phyloP scores from a whole-genome alignment of 768 basidiomycete species.

The Pisolithus sp. region DNA sequence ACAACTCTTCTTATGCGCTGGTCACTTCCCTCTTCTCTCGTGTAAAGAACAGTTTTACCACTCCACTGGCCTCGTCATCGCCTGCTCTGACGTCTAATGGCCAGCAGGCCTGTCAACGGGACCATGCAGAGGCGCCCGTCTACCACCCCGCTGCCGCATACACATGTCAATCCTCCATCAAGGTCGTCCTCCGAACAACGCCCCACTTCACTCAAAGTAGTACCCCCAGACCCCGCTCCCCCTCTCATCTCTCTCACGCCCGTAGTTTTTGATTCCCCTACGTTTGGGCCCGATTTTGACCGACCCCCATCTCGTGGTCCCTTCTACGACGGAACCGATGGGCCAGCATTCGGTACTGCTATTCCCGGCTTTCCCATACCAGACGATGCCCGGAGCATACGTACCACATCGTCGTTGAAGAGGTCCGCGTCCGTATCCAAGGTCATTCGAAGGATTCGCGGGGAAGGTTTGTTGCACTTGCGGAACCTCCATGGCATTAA shows the following conservation, averaged over 20 bases:
- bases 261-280: constrained; percentile 72
- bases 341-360: constrained; percentile 58
- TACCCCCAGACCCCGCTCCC: constrained; percentile 56
- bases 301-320: constrained; percentile 51
- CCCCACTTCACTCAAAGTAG: constrained; percentile 49
- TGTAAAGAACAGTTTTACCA: constrained; percentile 73
- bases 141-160: constrained; percentile 35
- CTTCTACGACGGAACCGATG: constrained; percentile 46
- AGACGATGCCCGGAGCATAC: constrained; percentile 85
- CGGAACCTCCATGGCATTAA: constrained; percentile 4
- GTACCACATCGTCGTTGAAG: constrained; percentile 65
- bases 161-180: constrained; percentile 42
- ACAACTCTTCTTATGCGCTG: constrained; percentile 79
- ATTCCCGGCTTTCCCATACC: constrained; percentile 92
- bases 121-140: constrained; percentile 60
- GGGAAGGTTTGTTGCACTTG: constrained; percentile 57
- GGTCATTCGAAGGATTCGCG: constrained; percentile 83
- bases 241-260: constrained; percentile 83
- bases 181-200: constrained; percentile 48
- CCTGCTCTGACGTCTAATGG: constrained; percentile 31
- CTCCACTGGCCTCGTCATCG: constrained; percentile 51
- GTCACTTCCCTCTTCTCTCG: constrained; percentile 76
- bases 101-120: constrained; percentile 23
- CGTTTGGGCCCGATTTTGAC: constrained; percentile 62
- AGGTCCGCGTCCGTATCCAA: constrained; percentile 82